A percentile compares a stretch with the other conserved stretches of the same genome.
Conservation (phyloP, 73 alveolate genomes). For the Paramecium primaurelia region DNA sequence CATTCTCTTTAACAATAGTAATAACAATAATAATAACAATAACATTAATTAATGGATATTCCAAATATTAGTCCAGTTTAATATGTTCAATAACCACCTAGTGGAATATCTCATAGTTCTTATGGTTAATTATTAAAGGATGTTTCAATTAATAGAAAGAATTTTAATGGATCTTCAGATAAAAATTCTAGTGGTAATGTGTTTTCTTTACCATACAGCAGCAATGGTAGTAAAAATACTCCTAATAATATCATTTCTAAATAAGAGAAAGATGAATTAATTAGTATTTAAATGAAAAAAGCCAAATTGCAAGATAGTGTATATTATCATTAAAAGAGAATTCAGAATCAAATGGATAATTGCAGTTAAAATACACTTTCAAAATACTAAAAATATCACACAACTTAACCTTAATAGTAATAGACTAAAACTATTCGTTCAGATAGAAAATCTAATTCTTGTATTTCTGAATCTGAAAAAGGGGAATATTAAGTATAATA, state of each 20-base stretch:
- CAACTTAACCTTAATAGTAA: neutral
- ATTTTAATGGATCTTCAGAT: neutral
- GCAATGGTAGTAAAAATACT: slow-evolving; percentile 13
- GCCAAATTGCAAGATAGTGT: neutral
- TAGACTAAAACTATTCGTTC: neutral
- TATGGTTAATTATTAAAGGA: slow-evolving; percentile 35
- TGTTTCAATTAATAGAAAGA: neutral
- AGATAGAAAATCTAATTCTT: slow-evolving; percentile 12
- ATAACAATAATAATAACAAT: neutral
- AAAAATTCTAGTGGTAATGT: slow-evolving; percentile 33
- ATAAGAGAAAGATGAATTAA: neutral
- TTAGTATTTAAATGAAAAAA: neutral
- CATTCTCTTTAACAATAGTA: neutral
- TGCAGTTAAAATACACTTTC: neutral
- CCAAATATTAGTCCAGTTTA: slow-evolving; percentile 37
- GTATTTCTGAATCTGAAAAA: neutral
- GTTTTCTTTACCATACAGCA: slow-evolving; percentile 32
- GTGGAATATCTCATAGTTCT: slow-evolving; percentile 14
- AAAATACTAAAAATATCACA: neutral
- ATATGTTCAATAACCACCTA: neutral
- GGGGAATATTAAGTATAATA: neutral
- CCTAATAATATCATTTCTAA: neutral
- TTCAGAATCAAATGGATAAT: neutral
- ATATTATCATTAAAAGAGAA: neutral
- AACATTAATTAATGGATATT: neutral